Conservation (phyloP, 2,329 filamentous ascomycete species). For the Cladosporium sp. region DNA sequence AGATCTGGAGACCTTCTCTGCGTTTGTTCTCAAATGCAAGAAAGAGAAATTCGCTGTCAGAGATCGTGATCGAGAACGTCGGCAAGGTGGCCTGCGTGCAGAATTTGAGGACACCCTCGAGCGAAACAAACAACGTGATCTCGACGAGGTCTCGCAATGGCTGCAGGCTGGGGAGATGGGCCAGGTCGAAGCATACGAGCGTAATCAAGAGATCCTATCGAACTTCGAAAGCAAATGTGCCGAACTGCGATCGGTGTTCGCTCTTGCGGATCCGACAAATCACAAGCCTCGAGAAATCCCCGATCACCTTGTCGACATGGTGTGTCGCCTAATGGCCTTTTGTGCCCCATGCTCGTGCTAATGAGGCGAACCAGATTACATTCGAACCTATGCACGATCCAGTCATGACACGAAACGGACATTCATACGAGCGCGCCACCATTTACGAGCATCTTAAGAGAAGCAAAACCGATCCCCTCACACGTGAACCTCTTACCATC, state of each 20-base stretch:
- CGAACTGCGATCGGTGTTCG: conserved; percentile 44
- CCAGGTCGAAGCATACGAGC: conserved; percentile 43
- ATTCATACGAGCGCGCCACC: conserved; percentile 82
- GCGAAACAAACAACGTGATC: conserved; percentile 42
- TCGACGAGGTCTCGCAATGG: conserved; percentile 30
- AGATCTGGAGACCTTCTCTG: conserved; percentile 51
- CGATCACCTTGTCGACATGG: conserved; percentile 70
- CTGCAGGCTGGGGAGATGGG: conserved; percentile 36
- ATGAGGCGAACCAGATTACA: conserved; percentile 19
- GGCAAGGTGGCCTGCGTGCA: conserved; percentile 55
- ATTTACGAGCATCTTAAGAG: conserved; percentile 81
- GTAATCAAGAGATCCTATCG: conserved; percentile 42
- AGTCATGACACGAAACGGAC: conserved; percentile 72
- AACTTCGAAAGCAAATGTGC: conserved; percentile 39
- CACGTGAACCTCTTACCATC: conserved; percentile 65
- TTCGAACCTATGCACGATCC: conserved; percentile 33
- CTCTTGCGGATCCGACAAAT: conserved; percentile 43
- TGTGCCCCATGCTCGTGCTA: not conserved
- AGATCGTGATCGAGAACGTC: conserved; percentile 59
- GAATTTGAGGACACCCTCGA: conserved; percentile 55
- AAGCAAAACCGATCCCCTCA: conserved; percentile 74
- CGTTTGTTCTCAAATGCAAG: conserved; percentile 73
- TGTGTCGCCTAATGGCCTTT: not conserved
- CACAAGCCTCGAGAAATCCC: conserved; percentile 57
- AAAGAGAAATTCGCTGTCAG: conserved; percentile 78